phyloP scores from a whole-genome alignment of 2,329 filamentous ascomycete species.

The Clonostachys sp. region DNA sequence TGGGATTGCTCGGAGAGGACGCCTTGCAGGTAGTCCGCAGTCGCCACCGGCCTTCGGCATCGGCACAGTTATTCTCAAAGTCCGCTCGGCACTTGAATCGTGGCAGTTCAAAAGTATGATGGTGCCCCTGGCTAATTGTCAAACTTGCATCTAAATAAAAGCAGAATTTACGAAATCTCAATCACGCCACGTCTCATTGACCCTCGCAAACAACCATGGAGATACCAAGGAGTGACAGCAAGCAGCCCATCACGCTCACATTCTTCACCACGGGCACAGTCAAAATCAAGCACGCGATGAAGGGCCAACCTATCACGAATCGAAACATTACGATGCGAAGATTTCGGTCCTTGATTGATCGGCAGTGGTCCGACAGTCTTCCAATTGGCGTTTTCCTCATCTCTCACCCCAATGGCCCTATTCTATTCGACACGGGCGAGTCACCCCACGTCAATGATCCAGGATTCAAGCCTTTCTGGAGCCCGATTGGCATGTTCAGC shows the following conservation, averaged over 20 bases:
- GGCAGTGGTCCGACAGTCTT: constrained; percentile 8
- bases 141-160: too few relatives aligned
- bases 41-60: too few relatives aligned
- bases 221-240: too few relatives aligned
- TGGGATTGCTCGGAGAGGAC: too few relatives aligned
- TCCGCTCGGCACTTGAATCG: too few relatives aligned
- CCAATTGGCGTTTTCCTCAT: constrained; percentile 13
- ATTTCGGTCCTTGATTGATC: constrained; percentile 10
- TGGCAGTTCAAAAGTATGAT: too few relatives aligned
- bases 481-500: constrained; percentile 4
- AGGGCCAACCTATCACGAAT: constrained; percentile 9
- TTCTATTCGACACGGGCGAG: constrained; percentile 14
- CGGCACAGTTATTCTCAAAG: too few relatives aligned
- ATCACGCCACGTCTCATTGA: too few relatives aligned
- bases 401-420: constrained; percentile 9
- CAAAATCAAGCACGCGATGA: constrained; percentile 7
- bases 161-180: too few relatives aligned
- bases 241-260: not conserved
- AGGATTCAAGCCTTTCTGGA: constrained; percentile 12
- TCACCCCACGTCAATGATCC: constrained; percentile 9
- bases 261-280: constrained; percentile 13
- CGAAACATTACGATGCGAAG: constrained; percentile 9
- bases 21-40: too few relatives aligned
- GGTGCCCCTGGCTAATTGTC: too few relatives aligned
- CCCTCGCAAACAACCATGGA: too few relatives aligned